Conservation (phyloP, 306 rosid genomes). For the Cucumis hystrix region DNA sequence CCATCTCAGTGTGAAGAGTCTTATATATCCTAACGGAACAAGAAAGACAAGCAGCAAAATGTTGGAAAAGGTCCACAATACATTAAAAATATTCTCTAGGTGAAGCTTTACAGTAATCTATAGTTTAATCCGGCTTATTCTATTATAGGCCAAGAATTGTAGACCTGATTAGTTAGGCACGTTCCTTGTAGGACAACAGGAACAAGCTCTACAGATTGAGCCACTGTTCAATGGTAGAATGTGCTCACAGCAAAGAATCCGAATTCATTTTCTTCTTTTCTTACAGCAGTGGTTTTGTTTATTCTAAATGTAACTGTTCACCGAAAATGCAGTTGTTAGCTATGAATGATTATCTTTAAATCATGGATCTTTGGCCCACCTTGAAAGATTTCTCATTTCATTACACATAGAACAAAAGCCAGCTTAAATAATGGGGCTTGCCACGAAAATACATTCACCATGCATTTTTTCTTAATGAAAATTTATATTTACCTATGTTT, state of each 20-base stretch:
- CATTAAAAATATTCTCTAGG: conserved; percentile 25
- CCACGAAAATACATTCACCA: background rate
- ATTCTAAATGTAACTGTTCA: background rate
- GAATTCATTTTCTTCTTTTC: background rate
- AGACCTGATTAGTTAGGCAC: conserved; percentile 20
- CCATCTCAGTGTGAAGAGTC: conserved; percentile 7
- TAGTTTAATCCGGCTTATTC: conserved; percentile 11
- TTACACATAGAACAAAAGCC: background rate
- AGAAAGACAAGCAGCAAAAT: conserved; percentile 8
- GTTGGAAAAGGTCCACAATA: conserved; percentile 2
- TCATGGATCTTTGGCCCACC: background rate
- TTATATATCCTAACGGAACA: conserved; percentile 17
- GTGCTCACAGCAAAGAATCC: conserved; percentile 3
- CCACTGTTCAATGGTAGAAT: conserved; percentile 1
- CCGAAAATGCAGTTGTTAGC: background rate
- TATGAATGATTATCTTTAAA: background rate
- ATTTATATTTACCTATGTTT: background rate
- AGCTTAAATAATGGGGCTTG: background rate
- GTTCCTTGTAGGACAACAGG: conserved; percentile 7
- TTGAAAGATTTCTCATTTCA: background rate
- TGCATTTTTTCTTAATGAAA: background rate
- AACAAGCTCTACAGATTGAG: background rate
- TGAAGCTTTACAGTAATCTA: background rate
- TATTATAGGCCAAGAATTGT: background rate
- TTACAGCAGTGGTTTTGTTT: background rate